phyloP scores from a whole-genome alignment of 2,329 filamentous ascomycete species.

The Fusarium marasasianum region DNA sequence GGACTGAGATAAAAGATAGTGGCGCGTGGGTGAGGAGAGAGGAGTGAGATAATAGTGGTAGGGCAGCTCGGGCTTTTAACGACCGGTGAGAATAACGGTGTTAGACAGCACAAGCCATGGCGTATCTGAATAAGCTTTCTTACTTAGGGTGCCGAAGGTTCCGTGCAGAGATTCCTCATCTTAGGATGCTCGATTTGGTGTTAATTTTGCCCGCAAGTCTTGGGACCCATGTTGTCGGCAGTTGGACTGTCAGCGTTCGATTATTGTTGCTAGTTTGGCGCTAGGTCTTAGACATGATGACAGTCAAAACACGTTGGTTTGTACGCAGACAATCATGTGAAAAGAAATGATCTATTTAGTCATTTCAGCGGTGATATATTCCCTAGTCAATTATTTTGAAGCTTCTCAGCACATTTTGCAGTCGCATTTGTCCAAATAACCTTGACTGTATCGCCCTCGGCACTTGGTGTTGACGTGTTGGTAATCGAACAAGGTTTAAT shows the following conservation, averaged over 20 bases:
- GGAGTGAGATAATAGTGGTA: too few relatives aligned
- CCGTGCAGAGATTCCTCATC: background rate
- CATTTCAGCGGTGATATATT: rapidly evolving
- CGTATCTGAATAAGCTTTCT: background rate
- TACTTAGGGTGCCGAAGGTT: background rate
- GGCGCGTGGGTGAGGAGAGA: background rate
- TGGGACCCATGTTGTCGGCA: background rate
- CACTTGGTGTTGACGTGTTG: background rate
- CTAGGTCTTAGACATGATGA: background rate
- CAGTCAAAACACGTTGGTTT: background rate
- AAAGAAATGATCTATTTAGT: too few relatives aligned
- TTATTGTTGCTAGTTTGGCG: background rate
- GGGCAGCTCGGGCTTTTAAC: background rate
- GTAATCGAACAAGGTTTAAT: background rate
- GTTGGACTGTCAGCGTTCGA: background rate
- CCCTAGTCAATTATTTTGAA: rapidly evolving
- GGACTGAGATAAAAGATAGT: background rate
- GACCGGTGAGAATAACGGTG: background rate
- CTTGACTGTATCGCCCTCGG: background rate
- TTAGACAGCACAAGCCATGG: background rate
- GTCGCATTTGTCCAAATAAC: rapidly evolving
- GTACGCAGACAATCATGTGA: too few relatives aligned
- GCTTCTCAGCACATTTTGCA: background rate
- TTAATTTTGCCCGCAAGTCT: background rate
- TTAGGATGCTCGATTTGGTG: background rate